Base-by-base conservation (phyloP, 108 stramenopile genomes). In the Bacterosira constricta region DNA sequence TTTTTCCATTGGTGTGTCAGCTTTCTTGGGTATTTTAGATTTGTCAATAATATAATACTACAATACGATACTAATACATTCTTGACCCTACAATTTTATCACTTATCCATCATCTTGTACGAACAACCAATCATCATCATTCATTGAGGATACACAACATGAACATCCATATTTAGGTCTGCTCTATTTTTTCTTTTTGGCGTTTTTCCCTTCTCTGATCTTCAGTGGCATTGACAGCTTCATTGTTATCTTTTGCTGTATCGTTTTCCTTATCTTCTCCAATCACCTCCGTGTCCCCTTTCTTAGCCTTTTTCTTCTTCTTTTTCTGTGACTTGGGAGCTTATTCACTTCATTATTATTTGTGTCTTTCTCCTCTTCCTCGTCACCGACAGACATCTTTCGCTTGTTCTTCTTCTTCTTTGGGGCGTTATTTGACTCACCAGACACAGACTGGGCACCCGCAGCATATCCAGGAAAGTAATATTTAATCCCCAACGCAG, bases 391-490 rank as follows among this genome's bases (percentile, higher is more conserved):
- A 52, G 44, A 15, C 44, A 44, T 6, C 31, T 64, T 66, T 38
- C 17, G 21, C 21, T 56, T n/a, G n/a, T n/a, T n/a, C n/a, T n/a
- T 39, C 59, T 58, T 44, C 39, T 63, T 71, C 12, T 64, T 26
- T 12, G 21, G 42, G 39, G 32, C 55, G 61, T 66, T 50, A 25
- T 62, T 56, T n/a, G n/a, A n/a, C 35, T 47, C 23, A 41, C 63
- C 81, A n/a, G 49, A 30, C 54, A 60, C 50, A 44, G 53, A 57
- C 29, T 42, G 25, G 9, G 69, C 69, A 58, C 66, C 41, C 9
- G 85, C 83, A 27, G 84, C 82, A 79, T 90, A 94, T 18, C 93
- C 93, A 64, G 91, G 91, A 77, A 92, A 95, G 62, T 95, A 87
- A 67, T 90, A 95, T 30, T 93, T 92, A 66, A 96, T 92, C 7